Percentiles rank a stretch among this genome's conserved stretches.
Evolutionary conservation across 306 rosid genomes (phyloP).

Genomic region (Begonia loranthoides): DNA sequence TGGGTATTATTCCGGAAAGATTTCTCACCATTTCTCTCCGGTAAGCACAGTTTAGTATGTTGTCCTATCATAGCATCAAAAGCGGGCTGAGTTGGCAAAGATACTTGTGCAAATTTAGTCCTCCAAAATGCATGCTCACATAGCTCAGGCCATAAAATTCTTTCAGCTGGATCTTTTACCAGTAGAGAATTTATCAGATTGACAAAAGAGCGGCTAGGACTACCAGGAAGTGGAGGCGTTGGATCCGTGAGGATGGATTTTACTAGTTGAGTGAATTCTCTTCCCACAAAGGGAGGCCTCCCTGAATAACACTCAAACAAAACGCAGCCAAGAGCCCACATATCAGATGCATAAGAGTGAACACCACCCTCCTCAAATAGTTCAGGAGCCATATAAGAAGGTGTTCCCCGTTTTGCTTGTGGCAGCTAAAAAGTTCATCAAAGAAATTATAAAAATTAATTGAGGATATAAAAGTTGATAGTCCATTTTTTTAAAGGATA

Average conservation of each 20-base stretch:
- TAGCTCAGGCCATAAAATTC: constrained; percentile 87
- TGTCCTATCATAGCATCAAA: constrained; percentile 66
- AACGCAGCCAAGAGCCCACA: constrained; percentile 98
- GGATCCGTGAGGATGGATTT: constrained; percentile 89
- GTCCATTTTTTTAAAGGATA: background rate
- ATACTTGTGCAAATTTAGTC: constrained; percentile 37
- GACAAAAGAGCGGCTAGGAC: constrained; percentile 86
- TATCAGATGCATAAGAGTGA: constrained; percentile 89
- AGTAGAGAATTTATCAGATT: constrained; percentile 72
- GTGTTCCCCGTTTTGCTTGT: constrained; percentile 93
- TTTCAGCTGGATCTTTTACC: constrained; percentile 91
- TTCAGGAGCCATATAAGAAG: constrained; percentile 98
- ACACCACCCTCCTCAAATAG: constrained; percentile 91
- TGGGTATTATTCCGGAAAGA: constrained; percentile 41
- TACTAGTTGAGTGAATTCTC: constrained; percentile 85
- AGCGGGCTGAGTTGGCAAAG: constrained; percentile 89
- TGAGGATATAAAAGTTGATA: background rate
- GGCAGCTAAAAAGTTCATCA: constrained; percentile 49
- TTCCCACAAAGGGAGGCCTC: constrained; percentile 85
- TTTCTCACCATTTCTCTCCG: constrained; percentile 75
- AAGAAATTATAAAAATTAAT: constrained; percentile 7
- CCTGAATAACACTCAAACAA: constrained; percentile 87
- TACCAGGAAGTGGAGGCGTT: constrained; percentile 74
- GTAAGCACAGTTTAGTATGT: constrained; percentile 50
- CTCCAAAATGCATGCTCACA: constrained; percentile 90